Percentiles rank a stretch among this genome's conserved stretches.
Evolutionary conservation across 768 basidiomycete genomes (phyloP).

Genomic region (Zangia roseola): DNA sequence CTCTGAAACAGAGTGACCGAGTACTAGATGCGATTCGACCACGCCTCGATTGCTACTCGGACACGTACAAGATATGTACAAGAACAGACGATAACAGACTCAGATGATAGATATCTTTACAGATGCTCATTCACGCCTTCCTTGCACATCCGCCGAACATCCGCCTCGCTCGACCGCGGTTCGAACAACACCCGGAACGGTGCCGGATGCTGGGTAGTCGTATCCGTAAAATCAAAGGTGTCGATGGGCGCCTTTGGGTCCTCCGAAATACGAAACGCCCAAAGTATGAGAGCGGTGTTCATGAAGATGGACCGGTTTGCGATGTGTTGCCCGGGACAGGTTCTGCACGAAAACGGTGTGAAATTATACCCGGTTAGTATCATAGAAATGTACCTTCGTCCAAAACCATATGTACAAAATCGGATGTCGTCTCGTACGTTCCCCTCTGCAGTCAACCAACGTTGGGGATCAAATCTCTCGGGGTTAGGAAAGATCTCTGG

Average conservation of each 20-base stretch:
- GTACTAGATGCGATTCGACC: too few relatives aligned
- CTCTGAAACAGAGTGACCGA: too few relatives aligned
- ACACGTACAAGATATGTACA: not conserved
- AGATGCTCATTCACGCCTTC: not conserved
- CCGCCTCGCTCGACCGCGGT: not conserved
- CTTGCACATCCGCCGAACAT: conserved; percentile 7
- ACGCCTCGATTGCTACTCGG: too few relatives aligned
- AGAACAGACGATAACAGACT: not conserved
- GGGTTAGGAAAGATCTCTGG: conserved; percentile 54
- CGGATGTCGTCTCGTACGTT: conserved; percentile 25
- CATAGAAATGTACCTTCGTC: conserved; percentile 19
- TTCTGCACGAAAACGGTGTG: not conserved
- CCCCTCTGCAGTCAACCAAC: conserved; percentile 42
- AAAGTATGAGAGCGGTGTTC: conserved; percentile 58
- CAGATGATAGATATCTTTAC: too few relatives aligned
- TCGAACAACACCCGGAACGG: conserved; percentile 13
- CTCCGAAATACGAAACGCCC: conserved; percentile 55
- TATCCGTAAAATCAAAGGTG: conserved; percentile 51
- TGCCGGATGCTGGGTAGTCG: conserved; percentile 5
- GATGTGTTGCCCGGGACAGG: conserved; percentile 36
- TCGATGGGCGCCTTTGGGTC: conserved; percentile 56
- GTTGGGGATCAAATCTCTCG: conserved; percentile 51
- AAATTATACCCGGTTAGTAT: not conserved
- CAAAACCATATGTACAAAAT: conserved; percentile 37
- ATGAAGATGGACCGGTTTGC: conserved; percentile 51